phyloP scores from a whole-genome alignment of 2,329 filamentous ascomycete genomes.

The Venturiaceae sp. region DNA sequence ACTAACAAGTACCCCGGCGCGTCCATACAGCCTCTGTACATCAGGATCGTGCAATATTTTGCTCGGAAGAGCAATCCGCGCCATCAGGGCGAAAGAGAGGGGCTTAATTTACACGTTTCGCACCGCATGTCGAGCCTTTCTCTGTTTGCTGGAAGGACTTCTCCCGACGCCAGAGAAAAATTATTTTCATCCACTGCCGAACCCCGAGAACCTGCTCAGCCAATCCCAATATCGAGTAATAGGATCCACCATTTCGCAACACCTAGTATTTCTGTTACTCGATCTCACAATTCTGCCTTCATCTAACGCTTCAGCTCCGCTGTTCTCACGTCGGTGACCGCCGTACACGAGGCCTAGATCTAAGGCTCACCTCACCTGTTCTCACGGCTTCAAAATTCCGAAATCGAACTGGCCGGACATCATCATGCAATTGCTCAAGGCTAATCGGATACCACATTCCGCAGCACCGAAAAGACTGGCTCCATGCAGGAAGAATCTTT shows the following conservation, averaged over 20 bases:
- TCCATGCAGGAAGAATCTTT: background rate
- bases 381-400: background rate
- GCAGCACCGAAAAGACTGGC: background rate
- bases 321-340: background rate
- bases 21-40: background rate
- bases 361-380: background rate
- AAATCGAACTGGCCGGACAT: background rate
- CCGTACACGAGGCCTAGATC: background rate
- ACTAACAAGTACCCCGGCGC: background rate
- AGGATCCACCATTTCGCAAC: background rate
- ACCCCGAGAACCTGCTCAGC: background rate
- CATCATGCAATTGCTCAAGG: background rate
- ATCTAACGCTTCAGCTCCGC: background rate
- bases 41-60: background rate
- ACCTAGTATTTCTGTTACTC: conserved; percentile 6
- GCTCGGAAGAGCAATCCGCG: background rate
- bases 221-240: background rate
- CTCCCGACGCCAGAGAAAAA: background rate
- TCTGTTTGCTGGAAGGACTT: background rate
- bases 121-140: background rate
- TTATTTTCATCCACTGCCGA: background rate
- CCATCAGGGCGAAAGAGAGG: background rate
- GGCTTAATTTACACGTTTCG: background rate
- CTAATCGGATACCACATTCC: background rate
- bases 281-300: background rate